These are phyloP conservation scores for Ceriops tagal DNA, from an alignment of 345 rosid species.

Conservation along the genomic window DNA sequence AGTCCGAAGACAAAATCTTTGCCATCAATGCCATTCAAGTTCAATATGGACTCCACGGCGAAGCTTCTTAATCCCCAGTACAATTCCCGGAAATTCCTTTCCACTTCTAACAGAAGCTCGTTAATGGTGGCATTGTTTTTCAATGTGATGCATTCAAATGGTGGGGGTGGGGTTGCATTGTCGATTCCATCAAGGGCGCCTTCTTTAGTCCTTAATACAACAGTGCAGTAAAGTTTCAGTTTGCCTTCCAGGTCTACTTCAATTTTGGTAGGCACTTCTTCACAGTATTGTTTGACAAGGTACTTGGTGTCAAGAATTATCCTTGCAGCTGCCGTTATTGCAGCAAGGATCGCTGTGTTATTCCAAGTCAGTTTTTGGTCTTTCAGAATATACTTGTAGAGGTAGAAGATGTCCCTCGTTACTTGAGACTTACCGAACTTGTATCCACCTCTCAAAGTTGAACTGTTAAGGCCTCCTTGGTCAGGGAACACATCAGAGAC, in stretches of 20 bases:
- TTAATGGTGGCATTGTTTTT: constrained; percentile 56
- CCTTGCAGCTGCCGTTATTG: constrained; percentile 55
- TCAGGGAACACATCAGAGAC: constrained; percentile 46
- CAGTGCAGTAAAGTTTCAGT: constrained; percentile 53
- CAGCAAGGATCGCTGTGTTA: constrained; percentile 35
- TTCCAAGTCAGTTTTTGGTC: constrained; percentile 41
- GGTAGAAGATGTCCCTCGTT: constrained; percentile 54
- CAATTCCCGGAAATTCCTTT: constrained; percentile 56
- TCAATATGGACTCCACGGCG: constrained; percentile 34
- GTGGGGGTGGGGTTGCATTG: constrained; percentile 38
- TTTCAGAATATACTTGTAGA: constrained; percentile 51
- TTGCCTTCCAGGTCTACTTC: constrained; percentile 37
- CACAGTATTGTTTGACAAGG: constrained; percentile 58
- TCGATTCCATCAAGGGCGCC: constrained; percentile 1
- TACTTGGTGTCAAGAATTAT: constrained; percentile 69
- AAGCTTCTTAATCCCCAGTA: constrained; percentile 68
- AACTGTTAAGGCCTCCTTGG: constrained; percentile 37
- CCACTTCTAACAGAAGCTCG: constrained; percentile 59
- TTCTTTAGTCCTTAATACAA: constrained; percentile 31
- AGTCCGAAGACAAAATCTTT: constrained; percentile 36
- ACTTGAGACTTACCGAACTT: constrained; percentile 62
- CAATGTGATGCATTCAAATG: constrained; percentile 60
- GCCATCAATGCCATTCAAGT: constrained; percentile 35
- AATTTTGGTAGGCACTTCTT: constrained; percentile 24
- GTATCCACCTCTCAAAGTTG: constrained; percentile 36